Evolutionary conservation across 2,329 filamentous ascomycete genomes (phyloP), one percentile per base, ranked within the genome.

Genomic region (Pleomassaria siparia): DNA sequence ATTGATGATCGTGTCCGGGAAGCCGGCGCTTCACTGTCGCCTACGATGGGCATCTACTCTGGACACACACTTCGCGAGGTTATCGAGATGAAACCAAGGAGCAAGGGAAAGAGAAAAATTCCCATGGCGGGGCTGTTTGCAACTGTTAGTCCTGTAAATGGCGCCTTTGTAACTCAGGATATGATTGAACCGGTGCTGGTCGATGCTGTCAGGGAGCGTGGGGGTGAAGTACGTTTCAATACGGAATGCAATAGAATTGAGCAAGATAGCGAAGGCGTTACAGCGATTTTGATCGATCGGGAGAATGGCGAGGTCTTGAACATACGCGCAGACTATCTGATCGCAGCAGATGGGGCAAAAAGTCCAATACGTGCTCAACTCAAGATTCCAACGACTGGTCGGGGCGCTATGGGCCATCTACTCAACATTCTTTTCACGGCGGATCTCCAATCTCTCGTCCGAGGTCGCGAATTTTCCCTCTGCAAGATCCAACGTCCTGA

Each of bases 361-460:
- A 30, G 24, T 16, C 36, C 36, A 12, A 42, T 47, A 11, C 44
- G 44, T 9, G n/a, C 8, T n/a, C 8, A 8, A n/a, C 28, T 30
- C 13, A 26, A 30, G 10, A 16, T 46, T 13, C 33, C 18, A 3
- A 39, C 22, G 5, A 18, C 26, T 13, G 71, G 69, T 1, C 51
- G 56, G 20, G 68, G 70, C 1, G 48, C 57, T 5, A 28, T 73
- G 2, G 66, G 68, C 5, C 36, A 62, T 28, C 50, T 74, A 5
- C 54, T 70, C 13, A 73, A 69, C 42, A 67, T 71, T 30, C 54
- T 71, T 22, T 73, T 74, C 50, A 35, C 55, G 2, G 70, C 63
- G 12, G 55, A 66, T 12, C 51, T 64, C 1, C 52, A 57, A 11
- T 40, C 54, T 3, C 51, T 66, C 13, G 67, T 71, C 5, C 44